Conservation (phyloP, 1,284 basidiomycete species). For the Marasmius tenuissimus region DNA sequence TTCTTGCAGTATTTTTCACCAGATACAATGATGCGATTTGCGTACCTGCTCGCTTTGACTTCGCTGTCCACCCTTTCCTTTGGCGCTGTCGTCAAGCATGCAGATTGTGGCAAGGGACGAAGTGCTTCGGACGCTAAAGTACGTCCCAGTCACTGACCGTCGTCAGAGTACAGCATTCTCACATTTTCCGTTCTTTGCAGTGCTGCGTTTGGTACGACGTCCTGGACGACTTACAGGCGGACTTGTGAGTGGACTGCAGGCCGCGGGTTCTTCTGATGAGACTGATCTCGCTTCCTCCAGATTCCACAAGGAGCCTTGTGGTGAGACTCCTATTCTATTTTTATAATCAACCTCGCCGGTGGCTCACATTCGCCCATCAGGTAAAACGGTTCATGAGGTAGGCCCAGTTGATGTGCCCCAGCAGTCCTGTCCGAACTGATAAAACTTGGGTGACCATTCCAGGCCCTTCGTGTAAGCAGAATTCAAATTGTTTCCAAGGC, state of each 20-base stretch:
- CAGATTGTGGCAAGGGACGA: neutral
- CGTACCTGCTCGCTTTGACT: too few species aligned
- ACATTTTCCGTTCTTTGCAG: neutral
- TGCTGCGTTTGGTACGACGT: constrained; percentile 22
- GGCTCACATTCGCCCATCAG: neutral
- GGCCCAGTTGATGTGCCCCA: too few species aligned
- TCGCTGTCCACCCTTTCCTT: too few species aligned
- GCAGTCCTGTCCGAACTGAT: too few species aligned
- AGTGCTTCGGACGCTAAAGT: neutral
- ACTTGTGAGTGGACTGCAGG: constrained; percentile 11
- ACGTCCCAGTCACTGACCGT: neutral
- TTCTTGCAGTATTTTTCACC: too few species aligned
- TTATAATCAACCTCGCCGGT: neutral
- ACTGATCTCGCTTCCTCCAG: neutral
- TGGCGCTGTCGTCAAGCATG: neutral
- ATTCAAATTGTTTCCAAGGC: neutral
- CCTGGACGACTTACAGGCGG: constrained; percentile 15
- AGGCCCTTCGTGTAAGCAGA: constrained; percentile 11
- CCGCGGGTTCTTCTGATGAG: neutral
- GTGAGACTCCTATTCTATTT: constrained; percentile 1
- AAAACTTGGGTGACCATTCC: too few species aligned
- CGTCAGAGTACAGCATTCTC: neutral
- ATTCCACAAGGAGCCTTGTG: constrained; percentile 15
- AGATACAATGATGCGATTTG: too few species aligned
- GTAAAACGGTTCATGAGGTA: constrained; percentile 9